Evolutionary conservation across 306 rosid genomes (phyloP).

Genomic region (Rosa rugosa): DNA sequence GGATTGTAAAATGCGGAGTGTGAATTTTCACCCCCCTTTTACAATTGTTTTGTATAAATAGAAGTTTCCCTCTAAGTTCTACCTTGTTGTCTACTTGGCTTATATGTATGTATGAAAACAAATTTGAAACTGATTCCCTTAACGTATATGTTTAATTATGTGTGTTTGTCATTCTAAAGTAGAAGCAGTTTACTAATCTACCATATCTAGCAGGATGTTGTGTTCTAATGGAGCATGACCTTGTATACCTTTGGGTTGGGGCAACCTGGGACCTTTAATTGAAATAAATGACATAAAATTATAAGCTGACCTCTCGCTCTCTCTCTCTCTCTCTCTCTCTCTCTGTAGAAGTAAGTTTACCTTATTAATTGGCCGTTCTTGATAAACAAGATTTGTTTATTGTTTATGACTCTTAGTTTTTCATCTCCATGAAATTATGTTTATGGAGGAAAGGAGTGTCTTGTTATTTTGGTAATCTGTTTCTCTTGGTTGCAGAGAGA

Average conservation of each 20-base stretch:
- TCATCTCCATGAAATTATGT: neutral
- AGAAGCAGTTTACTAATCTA: neutral
- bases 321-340: neutral
- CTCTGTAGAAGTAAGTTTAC: neutral
- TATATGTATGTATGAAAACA: neutral
- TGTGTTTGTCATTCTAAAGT: neutral
- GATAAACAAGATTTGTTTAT: neutral
- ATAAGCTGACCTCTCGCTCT: neutral
- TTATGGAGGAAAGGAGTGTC: constrained; percentile 8
- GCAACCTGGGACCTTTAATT: neutral
- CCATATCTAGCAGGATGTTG: neutral
- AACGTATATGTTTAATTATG: neutral
- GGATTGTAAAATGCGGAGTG: too few species aligned
- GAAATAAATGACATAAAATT: neutral
- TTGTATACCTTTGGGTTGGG: neutral
- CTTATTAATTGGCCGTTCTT: neutral
- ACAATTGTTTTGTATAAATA: neutral
- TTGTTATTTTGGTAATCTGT: constrained; percentile 12
- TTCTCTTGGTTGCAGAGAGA: constrained; percentile 73
- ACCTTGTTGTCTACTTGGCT: neutral
- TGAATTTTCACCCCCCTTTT: too few species aligned
- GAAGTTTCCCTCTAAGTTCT: neutral
- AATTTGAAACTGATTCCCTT: neutral
- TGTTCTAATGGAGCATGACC: neutral
- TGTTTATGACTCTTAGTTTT: neutral